phyloP scores from a whole-genome alignment of 306 rosid species.

The Canavalia ensiformis region DNA sequence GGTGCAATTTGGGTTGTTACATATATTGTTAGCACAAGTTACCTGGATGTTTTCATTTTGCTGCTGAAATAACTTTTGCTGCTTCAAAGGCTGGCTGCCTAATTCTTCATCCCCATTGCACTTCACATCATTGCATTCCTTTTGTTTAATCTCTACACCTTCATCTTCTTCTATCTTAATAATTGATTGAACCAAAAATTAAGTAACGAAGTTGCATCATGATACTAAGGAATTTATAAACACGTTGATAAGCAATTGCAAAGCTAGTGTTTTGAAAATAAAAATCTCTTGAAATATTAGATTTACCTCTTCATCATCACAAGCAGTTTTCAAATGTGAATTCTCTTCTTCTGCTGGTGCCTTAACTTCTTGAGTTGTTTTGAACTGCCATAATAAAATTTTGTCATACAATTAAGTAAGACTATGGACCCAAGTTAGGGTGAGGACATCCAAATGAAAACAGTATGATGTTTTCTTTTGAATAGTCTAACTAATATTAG shows the following conservation, averaged over 20 bases:
- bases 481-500: not conserved
- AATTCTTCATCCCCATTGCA: slow-evolving; percentile 41
- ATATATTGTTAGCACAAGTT: not conserved
- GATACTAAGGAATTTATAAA: slow-evolving; percentile 24
- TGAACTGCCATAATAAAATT: slow-evolving; percentile 54
- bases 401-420: slow-evolving; percentile 20
- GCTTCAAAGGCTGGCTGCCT: slow-evolving; percentile 42
- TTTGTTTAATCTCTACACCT: slow-evolving; percentile 46
- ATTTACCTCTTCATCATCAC: slow-evolving; percentile 66
- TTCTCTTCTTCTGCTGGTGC: slow-evolving; percentile 39
- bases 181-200: slow-evolving; percentile 28
- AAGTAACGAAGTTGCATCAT: slow-evolving; percentile 11
- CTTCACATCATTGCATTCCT: slow-evolving; percentile 39
- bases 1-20: slow-evolving; percentile 1
- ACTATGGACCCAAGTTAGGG: not conserved
- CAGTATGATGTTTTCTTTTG: not conserved
- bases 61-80: slow-evolving; percentile 59
- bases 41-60: slow-evolving; percentile 57
- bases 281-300: slow-evolving; percentile 40
- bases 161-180: slow-evolving; percentile 66
- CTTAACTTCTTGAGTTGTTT: slow-evolving; percentile 57
- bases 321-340: slow-evolving; percentile 50
- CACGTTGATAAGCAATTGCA: slow-evolving; percentile 15
- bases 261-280: not conserved
- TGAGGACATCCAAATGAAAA: slow-evolving; percentile 8